Conservation (phyloP, 2,329 filamentous ascomycete genomes). For the Scleromitrula shiraiana region DNA sequence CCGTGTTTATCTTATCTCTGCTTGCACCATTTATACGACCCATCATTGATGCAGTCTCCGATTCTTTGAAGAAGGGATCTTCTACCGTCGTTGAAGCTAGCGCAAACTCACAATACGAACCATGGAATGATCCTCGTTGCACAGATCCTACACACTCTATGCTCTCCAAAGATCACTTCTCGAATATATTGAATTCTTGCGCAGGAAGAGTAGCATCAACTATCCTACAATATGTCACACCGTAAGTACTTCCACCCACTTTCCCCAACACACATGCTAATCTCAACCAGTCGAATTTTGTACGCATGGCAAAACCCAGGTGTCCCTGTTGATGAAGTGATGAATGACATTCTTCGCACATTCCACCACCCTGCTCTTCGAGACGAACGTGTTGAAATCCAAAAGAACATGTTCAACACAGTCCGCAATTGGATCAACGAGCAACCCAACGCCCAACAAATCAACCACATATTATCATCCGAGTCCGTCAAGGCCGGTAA, state of each 20-base stretch:
- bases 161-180: conserved; percentile 79
- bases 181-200: conserved; percentile 68
- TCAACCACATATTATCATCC: conserved; percentile 71
- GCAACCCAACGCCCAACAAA: conserved; percentile 54
- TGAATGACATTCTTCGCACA: conserved; percentile 69
- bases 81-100: conserved; percentile 58
- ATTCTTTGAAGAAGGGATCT: conserved; percentile 78
- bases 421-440: conserved; percentile 75
- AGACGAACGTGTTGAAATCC: conserved; percentile 67
- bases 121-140: conserved; percentile 68
- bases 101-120: conserved; percentile 67
- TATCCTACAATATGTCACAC: conserved; percentile 79
- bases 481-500: conserved; percentile 75
- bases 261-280: background rate
- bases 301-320: conserved; percentile 89
- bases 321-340: conserved; percentile 73
- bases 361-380: conserved; percentile 89
- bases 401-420: conserved; percentile 80
- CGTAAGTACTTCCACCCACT: conserved; percentile 48
- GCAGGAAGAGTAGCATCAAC: conserved; percentile 66
- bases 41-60: conserved; percentile 79
- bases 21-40: conserved; percentile 88
- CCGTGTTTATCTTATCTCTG: conserved; percentile 83
- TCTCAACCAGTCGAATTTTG: conserved; percentile 55
- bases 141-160: conserved; percentile 76